Evolutionary conservation across 2,329 filamentous ascomycete genomes (phyloP).

Genomic region (Fusarium zealandicum): DNA sequence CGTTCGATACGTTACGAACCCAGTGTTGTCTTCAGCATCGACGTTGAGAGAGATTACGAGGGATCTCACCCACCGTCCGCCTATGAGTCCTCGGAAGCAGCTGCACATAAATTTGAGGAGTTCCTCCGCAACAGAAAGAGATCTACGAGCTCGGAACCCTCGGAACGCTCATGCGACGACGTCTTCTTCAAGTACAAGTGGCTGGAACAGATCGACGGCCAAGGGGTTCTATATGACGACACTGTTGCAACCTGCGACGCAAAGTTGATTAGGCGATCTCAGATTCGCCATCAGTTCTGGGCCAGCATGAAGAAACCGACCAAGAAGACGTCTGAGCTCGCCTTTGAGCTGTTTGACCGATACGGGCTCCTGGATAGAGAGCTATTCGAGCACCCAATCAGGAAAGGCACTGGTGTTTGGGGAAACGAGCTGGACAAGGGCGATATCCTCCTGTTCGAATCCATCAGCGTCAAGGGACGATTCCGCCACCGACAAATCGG

Average conservation of each 20-base stretch:
- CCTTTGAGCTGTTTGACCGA: slow-evolving; percentile 7
- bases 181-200: not conserved
- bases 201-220: not conserved
- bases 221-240: not conserved
- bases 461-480: not conserved
- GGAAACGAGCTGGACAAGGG: not conserved
- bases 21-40: too few relatives aligned
- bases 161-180: not conserved
- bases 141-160: too few relatives aligned
- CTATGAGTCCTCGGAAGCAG: too few relatives aligned
- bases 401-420: slow-evolving; percentile 11
- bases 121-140: too few relatives aligned
- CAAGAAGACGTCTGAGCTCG: not conserved
- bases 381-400: not conserved
- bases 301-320: not conserved
- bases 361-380: slow-evolving; percentile 4
- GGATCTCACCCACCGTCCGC: too few relatives aligned
- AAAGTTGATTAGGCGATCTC: not conserved
- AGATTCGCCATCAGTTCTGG: not conserved
- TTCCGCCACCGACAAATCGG: not conserved
- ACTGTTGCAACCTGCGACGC: not conserved
- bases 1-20: too few relatives aligned
- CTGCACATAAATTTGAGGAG: too few relatives aligned
- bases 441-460: slow-evolving; percentile 5
- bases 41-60: too few relatives aligned